Evolutionary conservation across 2,329 filamentous ascomycete species (phyloP).

Genomic region (Pestalotiopsis sp.): DNA sequence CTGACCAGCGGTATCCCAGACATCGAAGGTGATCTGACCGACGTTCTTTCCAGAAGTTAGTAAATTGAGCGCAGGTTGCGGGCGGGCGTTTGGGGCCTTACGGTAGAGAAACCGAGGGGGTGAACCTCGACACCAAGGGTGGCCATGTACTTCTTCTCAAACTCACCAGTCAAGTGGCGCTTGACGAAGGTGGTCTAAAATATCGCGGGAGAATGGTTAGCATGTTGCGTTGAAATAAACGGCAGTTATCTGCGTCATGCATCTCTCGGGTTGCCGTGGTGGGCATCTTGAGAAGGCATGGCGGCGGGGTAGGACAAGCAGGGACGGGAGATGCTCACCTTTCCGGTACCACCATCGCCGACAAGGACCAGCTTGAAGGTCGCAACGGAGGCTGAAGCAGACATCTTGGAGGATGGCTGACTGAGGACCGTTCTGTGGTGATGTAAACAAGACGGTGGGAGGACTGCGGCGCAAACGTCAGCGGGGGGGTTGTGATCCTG

Average conservation of each 20-base stretch:
- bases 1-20: constrained; percentile 98
- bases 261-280: background rate
- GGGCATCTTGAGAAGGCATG: constrained; percentile 15
- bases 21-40: constrained; percentile 96
- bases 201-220: constrained; percentile 20
- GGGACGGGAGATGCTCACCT: constrained; percentile 63
- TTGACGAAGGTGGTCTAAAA: constrained; percentile 98
- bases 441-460: constrained; percentile 50
- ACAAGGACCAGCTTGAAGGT: constrained; percentile 99
- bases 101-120: constrained; percentile 95
- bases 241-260: background rate
- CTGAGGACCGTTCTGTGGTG: constrained; percentile 26
- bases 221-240: constrained; percentile 8
- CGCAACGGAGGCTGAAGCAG: constrained; percentile 64
- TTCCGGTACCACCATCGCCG: constrained; percentile 98
- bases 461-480: constrained; percentile 26
- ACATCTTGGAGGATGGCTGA: constrained; percentile 59
- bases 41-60: constrained; percentile 66
- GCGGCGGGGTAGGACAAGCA: constrained; percentile 17
- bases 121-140: constrained; percentile 99
- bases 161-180: constrained; percentile 99
- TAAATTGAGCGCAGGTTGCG: constrained; percentile 22
- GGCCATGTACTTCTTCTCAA: constrained; percentile 99
- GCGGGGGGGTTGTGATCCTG: constrained; percentile 21
- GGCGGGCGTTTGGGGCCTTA: constrained; percentile 57